A percentile compares a stretch with the other conserved stretches of the same genome.
phyloP scores from a whole-genome alignment of 2,329 filamentous ascomycete species.

The Fusarium sulawesiense region DNA sequence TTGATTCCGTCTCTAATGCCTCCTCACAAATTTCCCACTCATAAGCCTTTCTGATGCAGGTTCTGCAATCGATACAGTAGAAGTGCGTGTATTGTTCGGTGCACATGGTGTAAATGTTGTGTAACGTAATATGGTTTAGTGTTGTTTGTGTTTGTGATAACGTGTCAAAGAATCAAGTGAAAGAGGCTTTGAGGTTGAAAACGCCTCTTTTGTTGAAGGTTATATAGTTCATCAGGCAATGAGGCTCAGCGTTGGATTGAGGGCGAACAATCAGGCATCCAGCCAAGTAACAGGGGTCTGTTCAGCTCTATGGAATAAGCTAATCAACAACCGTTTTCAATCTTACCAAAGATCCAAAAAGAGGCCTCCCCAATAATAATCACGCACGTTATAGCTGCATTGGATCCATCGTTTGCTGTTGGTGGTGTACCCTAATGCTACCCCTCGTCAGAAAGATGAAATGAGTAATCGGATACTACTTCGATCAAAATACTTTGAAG shows the following conservation, averaged over 20 bases:
- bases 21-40: slow-evolving; percentile 9
- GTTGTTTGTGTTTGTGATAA: neutral
- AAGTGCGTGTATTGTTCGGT: slow-evolving; percentile 17
- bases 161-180: neutral
- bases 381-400: neutral
- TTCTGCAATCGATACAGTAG: slow-evolving; percentile 15
- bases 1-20: slow-evolving; percentile 7
- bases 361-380: slow-evolving; percentile 16
- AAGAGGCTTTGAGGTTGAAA: neutral
- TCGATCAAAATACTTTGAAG: neutral
- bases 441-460: neutral
- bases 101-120: slow-evolving; percentile 7
- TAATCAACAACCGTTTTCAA: neutral
- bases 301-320: neutral
- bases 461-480: neutral
- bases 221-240: neutral
- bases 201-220: neutral
- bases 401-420: neutral
- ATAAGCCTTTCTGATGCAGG: slow-evolving; percentile 12
- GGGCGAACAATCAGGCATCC: slow-evolving; percentile 3
- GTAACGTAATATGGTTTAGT: neutral
- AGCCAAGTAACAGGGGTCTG: slow-evolving; percentile 7
- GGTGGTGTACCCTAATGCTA: neutral
- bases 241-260: neutral
- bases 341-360: slow-evolving; percentile 7